Evolutionary conservation across 305 asterid species (phyloP).

Genomic region (Lippia alba): DNA sequence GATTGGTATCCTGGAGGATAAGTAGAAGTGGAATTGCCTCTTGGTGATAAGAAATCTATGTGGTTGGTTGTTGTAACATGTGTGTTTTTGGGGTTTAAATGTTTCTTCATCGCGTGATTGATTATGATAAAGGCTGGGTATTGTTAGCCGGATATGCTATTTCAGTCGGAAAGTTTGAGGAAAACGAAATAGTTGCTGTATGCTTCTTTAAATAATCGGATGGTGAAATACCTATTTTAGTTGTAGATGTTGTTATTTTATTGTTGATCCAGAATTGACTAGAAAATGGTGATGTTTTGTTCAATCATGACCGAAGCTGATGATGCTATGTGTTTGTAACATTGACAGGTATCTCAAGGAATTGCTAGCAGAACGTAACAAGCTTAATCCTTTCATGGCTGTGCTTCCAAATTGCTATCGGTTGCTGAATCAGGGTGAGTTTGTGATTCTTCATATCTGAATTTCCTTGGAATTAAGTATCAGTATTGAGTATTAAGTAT

Average conservation of each 20-base stretch:
- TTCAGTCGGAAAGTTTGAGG: not conserved
- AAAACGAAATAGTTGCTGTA: not conserved
- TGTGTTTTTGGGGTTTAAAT: constrained; percentile 3
- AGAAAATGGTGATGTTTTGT: constrained; percentile 10
- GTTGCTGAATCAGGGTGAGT: constrained; percentile 94
- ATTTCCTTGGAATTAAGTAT: constrained; percentile 7
- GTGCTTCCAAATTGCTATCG: constrained; percentile 85
- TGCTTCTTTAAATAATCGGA: constrained; percentile 8
- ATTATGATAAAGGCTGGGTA: constrained; percentile 14
- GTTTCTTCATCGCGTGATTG: constrained; percentile 12
- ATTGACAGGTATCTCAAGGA: constrained; percentile 80
- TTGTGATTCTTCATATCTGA: constrained; percentile 7
- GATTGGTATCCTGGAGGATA: constrained; percentile 18
- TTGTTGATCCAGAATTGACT: not conserved
- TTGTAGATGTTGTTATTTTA: not conserved
- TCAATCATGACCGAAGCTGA: constrained; percentile 24
- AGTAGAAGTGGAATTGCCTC: constrained; percentile 17
- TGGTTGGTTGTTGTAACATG: constrained; percentile 10
- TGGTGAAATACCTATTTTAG: not conserved
- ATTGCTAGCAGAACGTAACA: constrained; percentile 82
- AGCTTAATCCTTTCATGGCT: constrained; percentile 82
- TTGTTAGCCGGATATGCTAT: constrained; percentile 3
- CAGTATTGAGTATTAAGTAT: not conserved
- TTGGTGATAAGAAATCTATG: constrained; percentile 20
- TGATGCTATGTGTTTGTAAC: constrained; percentile 8